phyloP scores from a whole-genome alignment of 345 rosid genomes.

The thale cress (Arabidopsis thaliana) region DNA sequence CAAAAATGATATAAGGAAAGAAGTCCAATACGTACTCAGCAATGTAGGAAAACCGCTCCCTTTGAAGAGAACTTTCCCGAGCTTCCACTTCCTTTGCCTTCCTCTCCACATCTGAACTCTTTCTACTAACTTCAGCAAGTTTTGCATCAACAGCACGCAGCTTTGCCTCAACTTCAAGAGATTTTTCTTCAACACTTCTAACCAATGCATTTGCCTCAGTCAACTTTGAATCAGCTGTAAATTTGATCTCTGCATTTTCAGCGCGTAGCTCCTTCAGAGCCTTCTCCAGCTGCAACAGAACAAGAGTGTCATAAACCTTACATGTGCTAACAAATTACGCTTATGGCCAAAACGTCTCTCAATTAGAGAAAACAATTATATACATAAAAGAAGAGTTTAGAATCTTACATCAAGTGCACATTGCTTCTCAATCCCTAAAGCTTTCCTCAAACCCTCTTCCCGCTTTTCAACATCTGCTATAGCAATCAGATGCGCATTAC shows the following conservation, averaged over 20 bases:
- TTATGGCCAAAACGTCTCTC: not conserved
- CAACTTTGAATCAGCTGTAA: slow-evolving; percentile 88
- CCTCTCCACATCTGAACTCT: slow-evolving; percentile 80
- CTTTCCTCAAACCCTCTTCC: slow-evolving; percentile 85
- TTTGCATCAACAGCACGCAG: slow-evolving; percentile 83
- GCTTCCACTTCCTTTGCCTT: slow-evolving; percentile 76
- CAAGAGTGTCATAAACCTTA: slow-evolving; percentile 2
- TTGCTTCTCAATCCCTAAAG: slow-evolving; percentile 91
- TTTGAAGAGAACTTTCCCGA: slow-evolving; percentile 65
- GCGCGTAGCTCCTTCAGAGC: slow-evolving; percentile 82
- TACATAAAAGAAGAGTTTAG: not conserved
- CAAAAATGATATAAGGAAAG: not conserved
- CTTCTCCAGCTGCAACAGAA: slow-evolving; percentile 74
- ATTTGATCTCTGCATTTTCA: slow-evolving; percentile 89
- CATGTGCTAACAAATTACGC: not conserved
- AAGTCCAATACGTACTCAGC: slow-evolving; percentile 65
- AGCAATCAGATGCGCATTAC: slow-evolving; percentile 72
- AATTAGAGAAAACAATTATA: too few relatives aligned
- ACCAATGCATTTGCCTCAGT: slow-evolving; percentile 88
- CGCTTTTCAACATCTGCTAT: slow-evolving; percentile 77
- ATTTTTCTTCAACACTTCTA: slow-evolving; percentile 77
- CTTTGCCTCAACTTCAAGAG: slow-evolving; percentile 84
- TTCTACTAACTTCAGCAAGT: slow-evolving; percentile 93
- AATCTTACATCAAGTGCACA: slow-evolving; percentile 85
- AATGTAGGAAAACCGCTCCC: slow-evolving; percentile 75